These are phyloP conservation scores for Neocucurbitaria cava DNA, from an alignment of 2,329 filamentous ascomycete genomes.

Conservation along the genomic window DNA sequence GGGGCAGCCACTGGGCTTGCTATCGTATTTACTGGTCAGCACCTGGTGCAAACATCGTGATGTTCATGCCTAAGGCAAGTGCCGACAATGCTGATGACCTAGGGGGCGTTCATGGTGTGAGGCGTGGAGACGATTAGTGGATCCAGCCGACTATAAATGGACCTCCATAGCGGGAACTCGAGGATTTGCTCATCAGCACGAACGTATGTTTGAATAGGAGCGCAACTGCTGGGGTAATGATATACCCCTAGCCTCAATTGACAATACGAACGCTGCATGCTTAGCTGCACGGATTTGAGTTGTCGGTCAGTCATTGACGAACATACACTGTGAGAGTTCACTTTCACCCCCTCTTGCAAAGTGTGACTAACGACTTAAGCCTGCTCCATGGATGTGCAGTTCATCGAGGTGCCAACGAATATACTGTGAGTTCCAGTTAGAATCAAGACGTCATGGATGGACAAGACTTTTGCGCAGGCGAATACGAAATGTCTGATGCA, in stretches of 20 bases:
- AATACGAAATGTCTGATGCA: neutral
- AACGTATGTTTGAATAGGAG: neutral
- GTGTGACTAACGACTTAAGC: neutral
- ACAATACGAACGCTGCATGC: neutral
- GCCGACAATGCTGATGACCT: neutral
- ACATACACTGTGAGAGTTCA: neutral
- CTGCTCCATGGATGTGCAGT: neutral
- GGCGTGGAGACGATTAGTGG: neutral
- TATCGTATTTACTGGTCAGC: neutral
- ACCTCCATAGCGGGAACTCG: neutral
- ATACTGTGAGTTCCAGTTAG: no score
- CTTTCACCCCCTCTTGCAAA: neutral
- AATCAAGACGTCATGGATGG: neutral
- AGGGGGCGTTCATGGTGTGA: neutral
- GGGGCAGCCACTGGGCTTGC: no score
- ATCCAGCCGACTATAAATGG: neutral
- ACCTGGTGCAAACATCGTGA: neutral
- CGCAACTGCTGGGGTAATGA: neutral
- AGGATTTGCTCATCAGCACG: neutral
- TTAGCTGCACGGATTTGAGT: no score
- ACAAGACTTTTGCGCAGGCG: neutral
- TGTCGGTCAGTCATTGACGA: neutral
- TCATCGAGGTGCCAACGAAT: no score
- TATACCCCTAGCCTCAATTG: neutral
- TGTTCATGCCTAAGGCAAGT: neutral